Conservation (phyloP, 306 rosid species). For the Casuarina equisetifolia region DNA sequence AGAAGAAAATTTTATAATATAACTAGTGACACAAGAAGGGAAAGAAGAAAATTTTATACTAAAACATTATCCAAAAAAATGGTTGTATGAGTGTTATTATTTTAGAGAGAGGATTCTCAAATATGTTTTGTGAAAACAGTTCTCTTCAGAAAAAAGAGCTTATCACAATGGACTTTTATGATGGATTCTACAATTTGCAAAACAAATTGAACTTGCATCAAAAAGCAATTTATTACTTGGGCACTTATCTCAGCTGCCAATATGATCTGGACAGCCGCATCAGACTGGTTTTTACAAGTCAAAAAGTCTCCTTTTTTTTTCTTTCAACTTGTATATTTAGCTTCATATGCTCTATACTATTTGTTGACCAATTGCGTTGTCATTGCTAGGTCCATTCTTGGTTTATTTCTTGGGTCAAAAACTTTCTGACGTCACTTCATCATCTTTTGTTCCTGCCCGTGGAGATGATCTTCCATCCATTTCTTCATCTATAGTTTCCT, state of each 20-base stretch:
- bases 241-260: not conserved
- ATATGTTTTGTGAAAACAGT: not conserved
- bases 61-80: not conserved
- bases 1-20: not conserved
- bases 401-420: not conserved
- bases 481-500: not conserved
- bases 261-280: not conserved
- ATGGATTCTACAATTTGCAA: not conserved
- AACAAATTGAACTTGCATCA: not conserved
- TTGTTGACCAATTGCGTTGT: not conserved
- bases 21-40: no score
- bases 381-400: not conserved
- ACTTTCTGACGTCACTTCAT: not conserved
- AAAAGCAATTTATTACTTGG: not conserved
- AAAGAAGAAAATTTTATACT: no score
- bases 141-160: not conserved
- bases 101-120: not conserved
- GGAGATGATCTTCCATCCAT: not conserved
- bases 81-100: not conserved
- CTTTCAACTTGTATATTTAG: no score
- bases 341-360: not conserved
- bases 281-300: not conserved
- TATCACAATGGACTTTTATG: not conserved
- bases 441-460: not conserved
- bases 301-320: not conserved